Conservation (phyloP, 2,329 filamentous ascomycete species). For the Ustilaginoidea virens region DNA sequence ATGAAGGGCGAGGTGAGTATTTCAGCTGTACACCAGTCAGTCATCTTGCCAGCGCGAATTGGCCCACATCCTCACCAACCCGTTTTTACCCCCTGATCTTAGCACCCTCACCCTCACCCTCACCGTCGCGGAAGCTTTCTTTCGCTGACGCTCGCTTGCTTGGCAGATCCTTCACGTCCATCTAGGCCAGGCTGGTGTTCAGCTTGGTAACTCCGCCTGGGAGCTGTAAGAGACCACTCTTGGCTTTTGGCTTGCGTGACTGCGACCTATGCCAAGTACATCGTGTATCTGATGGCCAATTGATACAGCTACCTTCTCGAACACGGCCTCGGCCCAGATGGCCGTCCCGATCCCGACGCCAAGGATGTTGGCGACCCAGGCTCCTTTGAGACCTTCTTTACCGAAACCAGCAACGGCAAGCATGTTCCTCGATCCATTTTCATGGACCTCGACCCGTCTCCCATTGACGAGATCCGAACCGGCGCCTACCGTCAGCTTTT, state of each 20-base stretch:
- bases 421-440: constrained; percentile 59
- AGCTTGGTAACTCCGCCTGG: constrained; percentile 63
- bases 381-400: constrained; percentile 61
- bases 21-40: too few species aligned
- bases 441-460: constrained; percentile 57
- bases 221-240: constrained; percentile 44
- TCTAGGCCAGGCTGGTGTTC: constrained; percentile 53
- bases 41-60: too few species aligned
- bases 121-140: background rate
- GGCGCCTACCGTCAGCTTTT: constrained; percentile 53
- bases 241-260: constrained; percentile 3
- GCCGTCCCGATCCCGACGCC: constrained; percentile 44
- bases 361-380: constrained; percentile 45
- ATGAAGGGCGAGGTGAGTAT: constrained; percentile 41
- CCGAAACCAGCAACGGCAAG: constrained; percentile 55
- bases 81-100: background rate
- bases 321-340: constrained; percentile 52
- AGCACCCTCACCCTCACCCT: background rate
- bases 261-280: constrained; percentile 1
- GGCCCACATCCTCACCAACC: too few species aligned
- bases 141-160: constrained; percentile 7
- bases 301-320: constrained; percentile 50
- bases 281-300: constrained; percentile 11
- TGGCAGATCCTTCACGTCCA: constrained; percentile 46
- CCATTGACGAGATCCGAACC: constrained; percentile 60